Evolutionary conservation across 2,329 filamentous ascomycete species (phyloP).

Genomic region (Exophiala dermatitidis): DNA sequence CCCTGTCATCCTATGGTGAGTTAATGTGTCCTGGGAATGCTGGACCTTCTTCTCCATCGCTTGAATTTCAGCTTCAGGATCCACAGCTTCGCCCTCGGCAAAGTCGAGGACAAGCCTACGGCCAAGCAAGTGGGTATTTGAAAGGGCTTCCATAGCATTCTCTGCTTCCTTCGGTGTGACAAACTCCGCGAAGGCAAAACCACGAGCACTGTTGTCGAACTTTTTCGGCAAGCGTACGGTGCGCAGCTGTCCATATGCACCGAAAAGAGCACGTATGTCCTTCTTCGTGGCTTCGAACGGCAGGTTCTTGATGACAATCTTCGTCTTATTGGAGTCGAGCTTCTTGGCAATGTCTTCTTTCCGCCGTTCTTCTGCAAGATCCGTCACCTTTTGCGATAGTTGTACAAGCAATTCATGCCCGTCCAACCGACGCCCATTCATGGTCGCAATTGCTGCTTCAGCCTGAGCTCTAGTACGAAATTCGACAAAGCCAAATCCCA

Average conservation of each 20-base stretch:
- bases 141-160: slow-evolving; percentile 83
- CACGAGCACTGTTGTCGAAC: slow-evolving; percentile 78
- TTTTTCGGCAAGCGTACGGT: slow-evolving; percentile 93
- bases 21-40: slow-evolving; percentile 82
- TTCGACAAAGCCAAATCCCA: slow-evolving; percentile 95
- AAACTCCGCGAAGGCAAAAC: slow-evolving; percentile 96
- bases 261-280: slow-evolving; percentile 77
- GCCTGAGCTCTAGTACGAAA: slow-evolving; percentile 74
- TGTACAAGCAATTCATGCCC: slow-evolving; percentile 79
- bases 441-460: slow-evolving; percentile 68
- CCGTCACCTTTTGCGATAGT: slow-evolving; percentile 75
- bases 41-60: slow-evolving; percentile 96
- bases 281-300: slow-evolving; percentile 94
- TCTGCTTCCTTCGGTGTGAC: slow-evolving; percentile 81
- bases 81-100: slow-evolving; percentile 77
- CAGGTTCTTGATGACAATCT: slow-evolving; percentile 96
- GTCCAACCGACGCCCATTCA: slow-evolving; percentile 84
- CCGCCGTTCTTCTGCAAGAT: slow-evolving; percentile 79
- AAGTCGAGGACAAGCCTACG: slow-evolving; percentile 85
- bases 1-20: slow-evolving; percentile 74
- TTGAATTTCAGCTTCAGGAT: slow-evolving; percentile 91
- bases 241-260: slow-evolving; percentile 83
- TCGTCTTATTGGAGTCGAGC: slow-evolving; percentile 66
- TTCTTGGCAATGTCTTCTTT: slow-evolving; percentile 80
- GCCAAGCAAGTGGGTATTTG: slow-evolving; percentile 87